Conservation (phyloP, 192 early-diverging fungal species). For the Gigaspora rosea region DNA sequence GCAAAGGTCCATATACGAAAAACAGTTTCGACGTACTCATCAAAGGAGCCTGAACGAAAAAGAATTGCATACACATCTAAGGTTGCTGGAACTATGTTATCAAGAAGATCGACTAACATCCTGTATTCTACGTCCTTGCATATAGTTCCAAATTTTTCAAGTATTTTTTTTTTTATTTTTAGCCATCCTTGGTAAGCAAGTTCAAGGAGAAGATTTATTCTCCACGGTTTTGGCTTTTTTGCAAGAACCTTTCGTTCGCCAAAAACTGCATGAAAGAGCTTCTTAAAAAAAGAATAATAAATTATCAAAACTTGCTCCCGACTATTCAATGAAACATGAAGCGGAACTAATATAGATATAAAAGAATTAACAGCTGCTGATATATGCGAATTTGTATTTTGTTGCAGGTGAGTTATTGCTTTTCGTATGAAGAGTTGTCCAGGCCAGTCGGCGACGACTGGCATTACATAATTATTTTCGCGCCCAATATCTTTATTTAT, state of each 20-base stretch:
- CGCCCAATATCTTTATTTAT: not conserved
- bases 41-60: not conserved
- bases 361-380: not conserved
- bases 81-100: too few species aligned
- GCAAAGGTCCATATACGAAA: not conserved
- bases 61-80: too few species aligned
- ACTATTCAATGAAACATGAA: constrained; percentile 4
- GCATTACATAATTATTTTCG: not conserved
- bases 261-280: not conserved
- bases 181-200: not conserved
- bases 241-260: not conserved
- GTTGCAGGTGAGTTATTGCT: too few species aligned
- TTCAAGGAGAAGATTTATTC: not conserved
- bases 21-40: not conserved
- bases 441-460: not conserved
- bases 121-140: not conserved
- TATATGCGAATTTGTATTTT: not conserved
- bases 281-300: not conserved
- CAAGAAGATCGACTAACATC: too few species aligned
- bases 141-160: not conserved
- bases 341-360: constrained; percentile 1
- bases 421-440: not conserved
- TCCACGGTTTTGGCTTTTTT: not conserved
- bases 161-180: not conserved
- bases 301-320: not conserved